Evolutionary conservation across 2,329 filamentous ascomycete species (phyloP), one percentile per base, ranked within the genome.

Genomic region (Rachicladosporium sp.): DNA sequence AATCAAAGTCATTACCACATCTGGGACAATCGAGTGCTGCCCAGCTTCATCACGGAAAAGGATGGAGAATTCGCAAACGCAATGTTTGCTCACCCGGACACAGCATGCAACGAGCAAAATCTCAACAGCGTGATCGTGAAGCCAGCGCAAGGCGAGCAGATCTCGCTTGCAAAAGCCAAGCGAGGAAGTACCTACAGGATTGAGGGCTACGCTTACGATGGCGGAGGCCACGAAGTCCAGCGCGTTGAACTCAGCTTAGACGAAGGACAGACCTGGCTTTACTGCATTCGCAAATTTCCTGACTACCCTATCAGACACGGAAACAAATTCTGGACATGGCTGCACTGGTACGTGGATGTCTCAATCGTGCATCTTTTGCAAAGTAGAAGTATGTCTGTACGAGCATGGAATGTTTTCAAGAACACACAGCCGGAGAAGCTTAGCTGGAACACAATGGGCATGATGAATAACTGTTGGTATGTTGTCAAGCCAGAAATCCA

Each of bases 401-500:
- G 68, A 11, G 67, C 64, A 43, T 69, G 65, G 50, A 65, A 71
- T 40, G 66, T 66, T 1, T 65, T 65, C 52, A 71, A 69, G 44
- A 69, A 69, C 43, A 69, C 66, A 1, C 69, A 73, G 44, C 69
- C 69, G 1, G 49, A 61, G 42, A 52, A 60, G 12, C 58, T 60
- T 3, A 55, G 51, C 4, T 73, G 69, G 69, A 72, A 71, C 42
- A 57, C 68, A 1, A 61, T 67, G 63, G 68, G 65, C 8, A 71
- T 72, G 67, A 71, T 73, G 69, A 73, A 73, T 50, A 73, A 72
- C 33, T 64, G 63, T 43, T 69, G 64, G 64, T 71, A 71, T 44
- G 43, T 52, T 1, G 63, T 73, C 10, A 63, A 61, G 34, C 51
- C 62, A 0, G 60, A 66, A 29, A 59, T 66, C 3, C 51, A 59